Percentiles rank a stretch among this genome's conserved stretches.
phyloP scores from a whole-genome alignment of 371 early-diverging fungal species.

The Amoeboradix gromovi region DNA sequence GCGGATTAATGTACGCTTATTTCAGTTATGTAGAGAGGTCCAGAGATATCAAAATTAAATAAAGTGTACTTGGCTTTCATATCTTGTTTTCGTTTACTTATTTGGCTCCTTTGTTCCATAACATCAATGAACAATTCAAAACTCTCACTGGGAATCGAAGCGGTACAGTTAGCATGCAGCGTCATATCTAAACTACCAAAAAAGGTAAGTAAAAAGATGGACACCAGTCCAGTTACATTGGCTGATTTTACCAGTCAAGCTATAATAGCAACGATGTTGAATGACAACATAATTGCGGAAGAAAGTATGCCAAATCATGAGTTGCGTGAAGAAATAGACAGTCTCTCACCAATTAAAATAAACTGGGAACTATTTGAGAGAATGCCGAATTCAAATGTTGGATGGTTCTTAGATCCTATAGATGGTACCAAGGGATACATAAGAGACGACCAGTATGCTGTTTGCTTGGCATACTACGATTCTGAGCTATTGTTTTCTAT shows the following conservation, averaged over 20 bases:
- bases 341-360: conserved; percentile 40
- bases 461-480: conserved; percentile 66
- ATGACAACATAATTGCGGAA: conserved; percentile 34
- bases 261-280: conserved; percentile 50
- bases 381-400: conserved; percentile 17
- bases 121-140: conserved; percentile 7
- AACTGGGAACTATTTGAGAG: conserved; percentile 24
- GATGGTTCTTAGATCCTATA: background rate
- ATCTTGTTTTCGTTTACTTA: too few species aligned
- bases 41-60: background rate
- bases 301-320: conserved; percentile 25
- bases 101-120: background rate
- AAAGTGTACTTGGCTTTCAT: too few species aligned
- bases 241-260: conserved; percentile 88
- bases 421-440: conserved; percentile 51
- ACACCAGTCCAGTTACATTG: conserved; percentile 79
- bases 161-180: conserved; percentile 49
- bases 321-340: conserved; percentile 39
- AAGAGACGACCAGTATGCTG: conserved; percentile 84
- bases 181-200: conserved; percentile 33
- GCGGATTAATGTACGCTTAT: background rate
- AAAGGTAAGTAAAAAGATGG: conserved; percentile 53
- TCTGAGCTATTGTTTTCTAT: conserved; percentile 66
- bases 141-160: conserved; percentile 48
- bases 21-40: background rate